Evolutionary conservation across 768 basidiomycete species (phyloP).

Genomic region (Leccinum rimulosum): DNA sequence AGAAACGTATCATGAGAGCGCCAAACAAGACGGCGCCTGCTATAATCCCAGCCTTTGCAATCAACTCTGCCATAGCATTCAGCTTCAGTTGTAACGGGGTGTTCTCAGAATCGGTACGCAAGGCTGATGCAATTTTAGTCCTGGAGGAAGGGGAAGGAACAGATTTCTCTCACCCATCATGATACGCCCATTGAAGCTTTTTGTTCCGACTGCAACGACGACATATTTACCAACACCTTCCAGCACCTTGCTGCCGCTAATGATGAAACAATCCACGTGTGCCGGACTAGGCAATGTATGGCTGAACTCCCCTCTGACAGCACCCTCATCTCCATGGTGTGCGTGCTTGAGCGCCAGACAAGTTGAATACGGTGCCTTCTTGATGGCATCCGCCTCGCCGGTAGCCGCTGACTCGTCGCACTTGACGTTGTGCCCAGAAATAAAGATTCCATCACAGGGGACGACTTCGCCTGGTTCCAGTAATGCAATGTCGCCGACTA

Average conservation of each 20-base stretch:
- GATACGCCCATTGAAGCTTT: slow-evolving; percentile 93
- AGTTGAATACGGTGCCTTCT: slow-evolving; percentile 78
- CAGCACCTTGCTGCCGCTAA: slow-evolving; percentile 89
- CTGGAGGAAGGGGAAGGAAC: background rate
- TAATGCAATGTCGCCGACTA: slow-evolving; percentile 91
- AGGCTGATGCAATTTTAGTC: slow-evolving; percentile 45
- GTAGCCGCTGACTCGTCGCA: slow-evolving; percentile 98
- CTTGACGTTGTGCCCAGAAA: slow-evolving; percentile 88
- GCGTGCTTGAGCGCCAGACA: slow-evolving; percentile 53
- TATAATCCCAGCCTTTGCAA: slow-evolving; percentile 84
- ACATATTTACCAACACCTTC: slow-evolving; percentile 95
- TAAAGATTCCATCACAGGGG: slow-evolving; percentile 94
- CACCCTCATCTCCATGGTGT: slow-evolving; percentile 21
- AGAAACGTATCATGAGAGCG: slow-evolving; percentile 91
- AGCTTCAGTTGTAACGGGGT: slow-evolving; percentile 95
- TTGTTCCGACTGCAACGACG: slow-evolving; percentile 87
- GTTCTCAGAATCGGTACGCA: slow-evolving; percentile 81
- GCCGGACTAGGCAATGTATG: slow-evolving; percentile 18
- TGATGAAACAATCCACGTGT: slow-evolving; percentile 88
- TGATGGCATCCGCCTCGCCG: slow-evolving; percentile 94
- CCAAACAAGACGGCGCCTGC: slow-evolving; percentile 81
- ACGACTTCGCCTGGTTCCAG: slow-evolving; percentile 95
- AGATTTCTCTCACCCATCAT: slow-evolving; percentile 78
- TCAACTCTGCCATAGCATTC: slow-evolving; percentile 90
- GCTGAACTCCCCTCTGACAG: slow-evolving; percentile 23